Evolutionary conservation across 495 filamentous ascomycete genomes (phyloP).

Genomic region (Opeltia flavorubescens): DNA sequence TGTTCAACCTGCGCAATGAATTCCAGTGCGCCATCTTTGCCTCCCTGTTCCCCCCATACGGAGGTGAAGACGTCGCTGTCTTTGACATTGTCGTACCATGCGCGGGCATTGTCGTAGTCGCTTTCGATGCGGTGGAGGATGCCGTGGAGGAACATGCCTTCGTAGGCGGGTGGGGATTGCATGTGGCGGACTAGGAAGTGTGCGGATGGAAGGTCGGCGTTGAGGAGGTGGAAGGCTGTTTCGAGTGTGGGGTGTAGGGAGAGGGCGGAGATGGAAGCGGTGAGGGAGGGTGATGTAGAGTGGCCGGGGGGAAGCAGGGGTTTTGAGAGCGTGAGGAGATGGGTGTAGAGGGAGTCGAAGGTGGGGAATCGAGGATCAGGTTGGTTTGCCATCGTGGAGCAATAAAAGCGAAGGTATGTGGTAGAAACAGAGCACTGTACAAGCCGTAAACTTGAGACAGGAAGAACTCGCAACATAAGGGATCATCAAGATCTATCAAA

Average conservation of each 20-base stretch:
- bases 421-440: too few species aligned
- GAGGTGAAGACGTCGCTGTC: slow-evolving; percentile 18
- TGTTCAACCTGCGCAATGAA: slow-evolving; percentile 17
- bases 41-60: slow-evolving; percentile 13
- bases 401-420: not conserved
- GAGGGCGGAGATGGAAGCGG: slow-evolving; percentile 20
- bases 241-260: slow-evolving; percentile 31
- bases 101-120: slow-evolving; percentile 28
- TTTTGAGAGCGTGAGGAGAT: slow-evolving; percentile 13
- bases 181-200: slow-evolving; percentile 36
- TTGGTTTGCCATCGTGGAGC: not conserved
- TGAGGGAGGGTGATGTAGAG: slow-evolving; percentile 15
- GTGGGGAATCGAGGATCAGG: slow-evolving; percentile 3
- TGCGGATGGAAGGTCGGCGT: slow-evolving; percentile 29
- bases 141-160: slow-evolving; percentile 32
- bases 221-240: slow-evolving; percentile 31
- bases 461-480: too few species aligned
- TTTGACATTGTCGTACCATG: slow-evolving; percentile 28
- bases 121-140: slow-evolving; percentile 33
- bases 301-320: slow-evolving; percentile 17
- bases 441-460: too few species aligned
- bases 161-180: slow-evolving; percentile 28
- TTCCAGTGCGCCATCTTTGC: slow-evolving; percentile 8
- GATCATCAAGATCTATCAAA: too few species aligned
- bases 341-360: slow-evolving; percentile 14